phyloP scores from a whole-genome alignment of 2,329 filamentous ascomycete genomes.

The Biscogniauxia marginata region DNA sequence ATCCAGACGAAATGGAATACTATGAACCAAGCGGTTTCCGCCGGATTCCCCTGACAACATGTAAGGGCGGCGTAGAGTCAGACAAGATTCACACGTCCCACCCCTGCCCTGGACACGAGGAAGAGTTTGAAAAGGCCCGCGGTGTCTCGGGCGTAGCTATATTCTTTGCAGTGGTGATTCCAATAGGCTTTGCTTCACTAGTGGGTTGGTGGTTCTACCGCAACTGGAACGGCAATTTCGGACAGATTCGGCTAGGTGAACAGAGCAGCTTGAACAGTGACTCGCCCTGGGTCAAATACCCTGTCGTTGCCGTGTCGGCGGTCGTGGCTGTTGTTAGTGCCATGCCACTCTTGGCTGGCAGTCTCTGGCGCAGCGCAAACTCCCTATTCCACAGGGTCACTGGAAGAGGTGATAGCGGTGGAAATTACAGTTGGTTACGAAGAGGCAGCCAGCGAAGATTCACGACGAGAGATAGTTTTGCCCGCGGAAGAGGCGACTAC shows the following conservation, averaged over 20 bases:
- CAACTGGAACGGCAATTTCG: conserved; percentile 87
- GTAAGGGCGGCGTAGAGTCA: conserved; percentile 69
- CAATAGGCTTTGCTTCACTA: conserved; percentile 67
- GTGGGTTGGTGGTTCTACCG: conserved; percentile 83
- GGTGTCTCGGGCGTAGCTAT: conserved; percentile 70
- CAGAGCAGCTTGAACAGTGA: conserved; percentile 63
- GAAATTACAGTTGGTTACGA: conserved; percentile 49
- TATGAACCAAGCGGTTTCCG: conserved; percentile 86
- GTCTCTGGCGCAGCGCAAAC: conserved; percentile 66
- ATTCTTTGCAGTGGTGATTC: conserved; percentile 81
- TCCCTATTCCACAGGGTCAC: conserved; percentile 51
- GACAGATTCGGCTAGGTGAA: conserved; percentile 87
- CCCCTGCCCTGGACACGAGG: conserved; percentile 75
- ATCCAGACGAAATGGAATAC: conserved; percentile 74
- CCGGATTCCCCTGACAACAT: conserved; percentile 85
- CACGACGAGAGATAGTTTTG: conserved; percentile 86
- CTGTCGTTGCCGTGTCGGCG: conserved; percentile 70
- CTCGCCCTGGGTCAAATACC: conserved; percentile 76
- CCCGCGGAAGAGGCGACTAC: conserved; percentile 83
- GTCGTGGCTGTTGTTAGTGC: conserved; percentile 58
- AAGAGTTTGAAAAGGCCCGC: conserved; percentile 73
- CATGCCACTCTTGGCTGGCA: conserved; percentile 68
- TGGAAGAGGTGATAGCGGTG: conserved; percentile 46
- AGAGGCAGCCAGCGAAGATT: conserved; percentile 65
- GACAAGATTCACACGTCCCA: conserved; percentile 64